Evolutionary conservation across 805 yeast genomes (phyloP), one percentile per base, ranked within the genome.

Genomic region (Sugiyamaella valdiviana): DNA sequence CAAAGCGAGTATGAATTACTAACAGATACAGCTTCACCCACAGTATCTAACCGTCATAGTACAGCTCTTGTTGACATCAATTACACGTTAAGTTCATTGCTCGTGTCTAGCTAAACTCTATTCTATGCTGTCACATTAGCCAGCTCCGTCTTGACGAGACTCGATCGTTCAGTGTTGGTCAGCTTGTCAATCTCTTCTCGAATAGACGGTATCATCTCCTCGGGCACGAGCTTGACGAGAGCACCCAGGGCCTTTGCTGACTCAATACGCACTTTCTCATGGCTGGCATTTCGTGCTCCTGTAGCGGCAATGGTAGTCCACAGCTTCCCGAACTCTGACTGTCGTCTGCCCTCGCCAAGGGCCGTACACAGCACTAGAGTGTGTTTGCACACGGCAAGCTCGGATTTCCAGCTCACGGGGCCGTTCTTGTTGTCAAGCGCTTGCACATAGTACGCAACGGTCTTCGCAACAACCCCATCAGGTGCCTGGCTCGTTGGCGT

Each of bases 351-450:
- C n/a, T 54, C 47, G 1, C 57, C 44, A 9, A 68, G 29, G 6
- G 51, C 49, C 1, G 46, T 59, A 22, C 77, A 62, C 7, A 70
- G 66, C 44, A 77, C 80, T 53, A 69, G 72, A 16, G 21, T 26
- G 20, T 39, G 39, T 32, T 45, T 17, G 7, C 39, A 17, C 21
- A 67, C 65, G 1, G 72, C 70, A 1, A 73, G 50, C 54, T 79
- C 78, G 1, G 82, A 71, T 55, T 83, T 73, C 91, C 91, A 84
- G 1, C 86, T 76, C 44, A 68, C 67, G 1, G 69, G 45, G 29
- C 65, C 41, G 19, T 44, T 46, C 45, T 62, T 41, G 46, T 61
- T 51, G 23, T 55, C 58, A 60, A 62, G 65, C 61, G 72, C 55
- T 2, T 49, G 40, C 3, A 49, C 44, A 46, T 66, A 51, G 36